Evolutionary conservation across 2,329 filamentous ascomycete genomes (phyloP).

Genomic region (Penicillium concentricum): DNA sequence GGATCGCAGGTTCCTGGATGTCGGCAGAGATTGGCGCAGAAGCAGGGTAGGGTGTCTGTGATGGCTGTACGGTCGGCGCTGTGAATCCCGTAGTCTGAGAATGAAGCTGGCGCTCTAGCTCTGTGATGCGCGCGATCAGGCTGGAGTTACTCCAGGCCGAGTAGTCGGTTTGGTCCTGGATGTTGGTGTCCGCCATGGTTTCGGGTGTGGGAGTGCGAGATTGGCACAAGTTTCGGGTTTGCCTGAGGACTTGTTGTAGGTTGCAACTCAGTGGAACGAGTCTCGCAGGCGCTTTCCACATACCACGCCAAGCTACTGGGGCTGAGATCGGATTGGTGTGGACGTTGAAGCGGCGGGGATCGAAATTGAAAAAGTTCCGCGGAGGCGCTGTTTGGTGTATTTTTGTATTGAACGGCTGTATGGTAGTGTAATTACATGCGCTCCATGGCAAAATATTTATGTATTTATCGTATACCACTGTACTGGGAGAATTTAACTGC

Average conservation of each 20-base stretch:
- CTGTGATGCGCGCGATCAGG: constrained; percentile 65
- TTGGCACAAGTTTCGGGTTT: constrained; percentile 14
- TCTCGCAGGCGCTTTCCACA: constrained; percentile 30
- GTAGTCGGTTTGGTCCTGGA: constrained; percentile 50
- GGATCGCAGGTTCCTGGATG: constrained; percentile 22
- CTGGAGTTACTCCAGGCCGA: constrained; percentile 66
- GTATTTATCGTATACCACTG: not conserved
- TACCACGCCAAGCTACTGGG: constrained; percentile 22
- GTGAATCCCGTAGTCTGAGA: constrained; percentile 44
- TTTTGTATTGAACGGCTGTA: not conserved
- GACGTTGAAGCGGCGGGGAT: constrained; percentile 8
- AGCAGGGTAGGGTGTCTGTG: not conserved
- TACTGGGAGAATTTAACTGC: not conserved
- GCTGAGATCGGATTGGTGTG: constrained; percentile 3
- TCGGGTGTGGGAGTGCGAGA: constrained; percentile 14
- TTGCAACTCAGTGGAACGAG: constrained; percentile 15
- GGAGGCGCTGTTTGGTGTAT: constrained; percentile 4
- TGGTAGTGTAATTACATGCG: not conserved
- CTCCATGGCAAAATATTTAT: accelerated
- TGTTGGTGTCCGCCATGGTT: constrained; percentile 24
- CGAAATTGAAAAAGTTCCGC: constrained; percentile 11
- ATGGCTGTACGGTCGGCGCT: constrained; percentile 4
- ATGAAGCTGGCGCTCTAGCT: constrained; percentile 66
- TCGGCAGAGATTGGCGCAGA: constrained; percentile 16
- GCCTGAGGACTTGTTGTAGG: constrained; percentile 7